Evolutionary conservation across 306 rosid genomes (phyloP).

Genomic region (Cucumis hystrix): DNA sequence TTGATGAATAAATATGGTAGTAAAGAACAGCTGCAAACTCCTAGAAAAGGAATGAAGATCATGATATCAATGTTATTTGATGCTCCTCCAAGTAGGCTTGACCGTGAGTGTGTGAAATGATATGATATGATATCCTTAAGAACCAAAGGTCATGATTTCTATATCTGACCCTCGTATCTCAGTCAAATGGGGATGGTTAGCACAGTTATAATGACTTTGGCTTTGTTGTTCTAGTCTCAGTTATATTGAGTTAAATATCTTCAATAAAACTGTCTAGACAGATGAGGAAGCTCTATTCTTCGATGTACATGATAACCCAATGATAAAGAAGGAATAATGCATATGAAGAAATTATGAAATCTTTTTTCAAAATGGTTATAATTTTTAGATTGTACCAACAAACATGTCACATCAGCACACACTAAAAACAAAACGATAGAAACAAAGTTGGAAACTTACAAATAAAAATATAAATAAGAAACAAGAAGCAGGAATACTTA

Average conservation of each 20-base stretch:
- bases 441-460: not conserved
- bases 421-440: not conserved
- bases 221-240: too few species aligned
- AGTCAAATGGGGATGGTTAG: not conserved
- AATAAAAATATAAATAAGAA: not conserved
- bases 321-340: not conserved
- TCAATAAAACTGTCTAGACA: not conserved
- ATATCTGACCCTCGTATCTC: not conserved
- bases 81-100: not conserved
- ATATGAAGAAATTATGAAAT: not conserved
- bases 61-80: not conserved
- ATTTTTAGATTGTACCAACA: not conserved
- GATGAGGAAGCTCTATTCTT: not conserved
- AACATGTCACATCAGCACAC: slow-evolving; percentile 1
- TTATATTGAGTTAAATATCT: not conserved
- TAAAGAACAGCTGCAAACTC: not conserved
- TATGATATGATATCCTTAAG: not conserved
- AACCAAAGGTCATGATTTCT: not conserved
- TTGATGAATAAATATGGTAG: not conserved
- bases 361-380: not conserved
- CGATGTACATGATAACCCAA: not conserved
- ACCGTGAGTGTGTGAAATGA: not conserved
- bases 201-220: too few species aligned
- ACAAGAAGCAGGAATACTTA: slow-evolving; percentile 5
- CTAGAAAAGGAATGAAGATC: not conserved